phyloP scores from a whole-genome alignment of 805 yeast species.

The Phaffomyces opuntiae region DNA sequence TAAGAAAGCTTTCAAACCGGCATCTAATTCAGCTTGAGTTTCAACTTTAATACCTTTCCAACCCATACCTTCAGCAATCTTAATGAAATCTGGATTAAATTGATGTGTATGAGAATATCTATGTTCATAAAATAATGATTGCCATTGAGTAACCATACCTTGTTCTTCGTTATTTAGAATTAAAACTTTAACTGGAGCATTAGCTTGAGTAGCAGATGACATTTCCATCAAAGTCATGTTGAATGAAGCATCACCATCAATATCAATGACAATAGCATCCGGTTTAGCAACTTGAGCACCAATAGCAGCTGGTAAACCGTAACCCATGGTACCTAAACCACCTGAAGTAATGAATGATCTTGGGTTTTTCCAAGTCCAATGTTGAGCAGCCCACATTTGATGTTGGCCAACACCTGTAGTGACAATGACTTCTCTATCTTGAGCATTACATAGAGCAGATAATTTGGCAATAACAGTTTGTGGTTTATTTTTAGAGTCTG shows the following conservation, averaged over 20 bases:
- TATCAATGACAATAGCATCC: conserved; percentile 89
- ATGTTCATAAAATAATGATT: conserved; percentile 92
- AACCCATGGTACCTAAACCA: conserved; percentile 99
- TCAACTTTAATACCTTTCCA: conserved; percentile 71
- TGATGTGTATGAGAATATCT: conserved; percentile 98
- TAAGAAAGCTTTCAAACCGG: conserved; percentile 60
- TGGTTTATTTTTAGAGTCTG: conserved; percentile 79
- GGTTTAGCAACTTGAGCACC: conserved; percentile 98
- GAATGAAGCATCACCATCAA: conserved; percentile 99
- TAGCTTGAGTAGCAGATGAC: conserved; percentile 90
- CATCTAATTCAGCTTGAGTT: conserved; percentile 58
- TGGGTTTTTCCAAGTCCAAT: conserved; percentile 89
- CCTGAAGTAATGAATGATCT: conserved; percentile 96
- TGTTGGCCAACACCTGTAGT: conserved; percentile 99
- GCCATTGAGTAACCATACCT: conserved; percentile 99
- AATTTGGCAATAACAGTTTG: conserved; percentile 84
- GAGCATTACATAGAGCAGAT: conserved; percentile 57
- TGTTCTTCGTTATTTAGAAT: conserved; percentile 96
- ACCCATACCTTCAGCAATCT: conserved; percentile 92
- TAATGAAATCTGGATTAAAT: conserved; percentile 86
- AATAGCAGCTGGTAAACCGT: conserved; percentile 94
- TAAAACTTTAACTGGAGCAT: conserved; percentile 82
- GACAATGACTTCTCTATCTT: conserved; percentile 70
- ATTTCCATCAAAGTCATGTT: conserved; percentile 95
- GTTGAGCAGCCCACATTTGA: conserved; percentile 99